These are phyloP conservation scores for Brassica juncea DNA, from an alignment of 345 rosid species.

Conservation along the genomic window DNA sequence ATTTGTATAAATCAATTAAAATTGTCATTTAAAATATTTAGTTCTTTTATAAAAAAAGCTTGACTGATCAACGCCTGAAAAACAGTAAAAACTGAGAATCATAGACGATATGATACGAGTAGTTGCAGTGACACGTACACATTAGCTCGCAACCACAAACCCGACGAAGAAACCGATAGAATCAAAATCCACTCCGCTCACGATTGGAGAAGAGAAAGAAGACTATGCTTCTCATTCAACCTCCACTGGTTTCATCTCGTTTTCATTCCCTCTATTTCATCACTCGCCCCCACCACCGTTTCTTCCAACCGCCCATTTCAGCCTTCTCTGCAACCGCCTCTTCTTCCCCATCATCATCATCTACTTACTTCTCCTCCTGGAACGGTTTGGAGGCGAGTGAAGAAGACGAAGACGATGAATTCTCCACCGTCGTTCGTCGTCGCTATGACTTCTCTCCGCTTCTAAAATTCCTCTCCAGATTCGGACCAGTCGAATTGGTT, in stretches of 20 bases:
- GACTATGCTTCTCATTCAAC: constrained; percentile 52
- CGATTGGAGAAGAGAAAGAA: constrained; percentile 28
- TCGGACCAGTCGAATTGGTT: constrained; percentile 31
- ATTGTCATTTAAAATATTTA: too few relatives aligned
- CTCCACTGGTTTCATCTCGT: constrained; percentile 55
- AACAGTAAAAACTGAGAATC: too few relatives aligned
- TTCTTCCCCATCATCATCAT: constrained; percentile 30
- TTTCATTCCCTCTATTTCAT: constrained; percentile 45
- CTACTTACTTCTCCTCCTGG: constrained; percentile 24
- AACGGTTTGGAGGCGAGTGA: constrained; percentile 22
- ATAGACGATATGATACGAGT: too few relatives aligned
- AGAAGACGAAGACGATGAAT: constrained; percentile 43
- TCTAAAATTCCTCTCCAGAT: constrained; percentile 58
- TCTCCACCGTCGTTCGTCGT: constrained; percentile 49
- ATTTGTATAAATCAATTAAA: too few relatives aligned
- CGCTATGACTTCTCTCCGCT: constrained; percentile 92
- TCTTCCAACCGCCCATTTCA: constrained; percentile 42
- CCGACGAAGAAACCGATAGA: background rate
- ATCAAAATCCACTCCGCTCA: background rate
- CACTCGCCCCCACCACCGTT: constrained; percentile 43
- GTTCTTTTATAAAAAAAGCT: too few relatives aligned
- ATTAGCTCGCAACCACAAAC: constrained; percentile 21
- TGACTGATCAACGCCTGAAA: too few relatives aligned
- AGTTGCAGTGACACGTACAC: background rate
- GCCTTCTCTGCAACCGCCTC: constrained; percentile 35